Conservation (phyloP, 441 rosid genomes). For the Geranium incanum region DNA sequence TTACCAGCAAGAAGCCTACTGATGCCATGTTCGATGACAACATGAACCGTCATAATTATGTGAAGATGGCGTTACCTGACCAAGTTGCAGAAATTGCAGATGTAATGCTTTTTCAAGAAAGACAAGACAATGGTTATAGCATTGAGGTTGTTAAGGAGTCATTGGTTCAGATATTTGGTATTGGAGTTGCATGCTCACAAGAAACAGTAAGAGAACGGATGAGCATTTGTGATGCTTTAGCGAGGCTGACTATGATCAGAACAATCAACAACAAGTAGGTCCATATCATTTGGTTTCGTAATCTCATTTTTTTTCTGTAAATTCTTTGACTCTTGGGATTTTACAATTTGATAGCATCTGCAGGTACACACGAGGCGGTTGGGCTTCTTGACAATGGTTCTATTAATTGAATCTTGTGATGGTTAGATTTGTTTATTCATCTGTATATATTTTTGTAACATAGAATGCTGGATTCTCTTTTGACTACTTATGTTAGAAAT, state of each 20-base stretch:
- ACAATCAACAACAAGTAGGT: neutral
- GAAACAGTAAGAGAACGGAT: neutral
- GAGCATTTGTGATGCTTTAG: neutral
- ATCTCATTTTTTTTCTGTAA: too few relatives aligned
- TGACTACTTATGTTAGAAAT: too few relatives aligned
- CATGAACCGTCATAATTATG: neutral
- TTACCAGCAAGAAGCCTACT: slow-evolving; percentile 12
- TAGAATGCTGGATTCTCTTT: too few relatives aligned
- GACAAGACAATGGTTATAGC: neutral
- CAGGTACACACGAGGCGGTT: too few relatives aligned
- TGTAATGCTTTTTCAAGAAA: neutral
- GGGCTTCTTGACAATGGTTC: too few relatives aligned
- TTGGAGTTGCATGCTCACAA: slow-evolving; percentile 7
- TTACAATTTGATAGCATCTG: too few relatives aligned
- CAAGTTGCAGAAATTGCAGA: neutral
- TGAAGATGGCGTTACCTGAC: neutral
- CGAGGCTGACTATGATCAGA: neutral
- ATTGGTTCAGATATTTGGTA: neutral
- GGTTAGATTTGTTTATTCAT: too few relatives aligned
- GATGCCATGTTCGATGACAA: slow-evolving; percentile 12
- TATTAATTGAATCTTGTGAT: too few relatives aligned
- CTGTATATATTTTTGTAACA: too few relatives aligned
- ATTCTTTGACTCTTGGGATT: too few relatives aligned
- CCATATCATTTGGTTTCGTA: too few relatives aligned
- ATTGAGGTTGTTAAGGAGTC: neutral